Evolutionary conservation across 306 rosid species (phyloP).

Genomic region (Dalbergia cochinchinensis): DNA sequence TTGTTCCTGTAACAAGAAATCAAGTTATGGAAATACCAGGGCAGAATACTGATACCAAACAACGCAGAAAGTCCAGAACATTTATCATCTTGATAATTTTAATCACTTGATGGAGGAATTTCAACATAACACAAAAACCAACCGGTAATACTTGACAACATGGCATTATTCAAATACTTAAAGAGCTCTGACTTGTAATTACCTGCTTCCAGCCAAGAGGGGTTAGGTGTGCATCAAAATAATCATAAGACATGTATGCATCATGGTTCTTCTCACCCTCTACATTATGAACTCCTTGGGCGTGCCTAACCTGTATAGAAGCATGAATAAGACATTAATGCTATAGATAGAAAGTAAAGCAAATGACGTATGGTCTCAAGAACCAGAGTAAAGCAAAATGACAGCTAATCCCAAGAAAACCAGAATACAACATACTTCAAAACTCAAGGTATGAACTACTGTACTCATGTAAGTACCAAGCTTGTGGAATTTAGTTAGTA

Average conservation of each 20-base stretch:
- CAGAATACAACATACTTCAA: constrained; percentile 3
- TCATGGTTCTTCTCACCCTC: constrained; percentile 72
- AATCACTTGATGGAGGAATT: constrained; percentile 21
- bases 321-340: constrained; percentile 16
- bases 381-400: not conserved
- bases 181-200: constrained; percentile 5
- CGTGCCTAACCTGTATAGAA: constrained; percentile 82
- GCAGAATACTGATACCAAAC: not conserved
- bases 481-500: not conserved
- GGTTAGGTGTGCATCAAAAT: constrained; percentile 80
- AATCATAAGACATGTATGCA: constrained; percentile 64
- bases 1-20: constrained; percentile 18
- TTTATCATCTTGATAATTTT: constrained; percentile 28
- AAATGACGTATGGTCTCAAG: constrained; percentile 6
- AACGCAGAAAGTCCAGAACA: constrained; percentile 2
- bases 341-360: not conserved
- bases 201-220: constrained; percentile 95
- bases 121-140: not conserved
- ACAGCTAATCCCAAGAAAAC: not conserved
- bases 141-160: constrained; percentile 11
- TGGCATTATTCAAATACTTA: not conserved
- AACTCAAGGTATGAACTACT: constrained; percentile 10
- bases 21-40: constrained; percentile 31
- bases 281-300: constrained; percentile 86
- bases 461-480: not conserved